Evolutionary conservation across 176 grass and related monocot species (phyloP).

Genomic region (Aegilops tauschii): DNA sequence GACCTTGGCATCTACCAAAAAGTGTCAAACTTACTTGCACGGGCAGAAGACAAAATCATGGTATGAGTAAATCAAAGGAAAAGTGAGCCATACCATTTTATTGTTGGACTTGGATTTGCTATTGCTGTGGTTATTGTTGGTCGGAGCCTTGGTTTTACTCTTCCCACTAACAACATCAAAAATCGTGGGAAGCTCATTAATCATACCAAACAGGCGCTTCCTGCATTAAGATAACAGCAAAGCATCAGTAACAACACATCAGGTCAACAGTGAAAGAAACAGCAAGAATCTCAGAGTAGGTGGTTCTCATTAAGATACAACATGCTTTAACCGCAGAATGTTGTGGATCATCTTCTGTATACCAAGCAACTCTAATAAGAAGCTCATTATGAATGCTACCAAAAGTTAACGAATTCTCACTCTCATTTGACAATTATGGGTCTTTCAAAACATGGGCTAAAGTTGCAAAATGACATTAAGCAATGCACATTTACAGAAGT

Average conservation of each 20-base stretch:
- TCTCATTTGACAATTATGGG: neutral
- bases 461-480: neutral
- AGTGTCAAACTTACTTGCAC: neutral
- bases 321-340: neutral
- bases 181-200: conserved; percentile 79
- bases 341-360: neutral
- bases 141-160: conserved; percentile 54
- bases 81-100: conserved; percentile 60
- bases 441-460: neutral
- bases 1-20: neutral
- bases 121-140: conserved; percentile 56
- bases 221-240: conserved; percentile 37
- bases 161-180: conserved; percentile 85
- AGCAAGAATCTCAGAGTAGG: neutral
- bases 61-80: neutral
- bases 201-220: conserved; percentile 91
- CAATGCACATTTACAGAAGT: neutral
- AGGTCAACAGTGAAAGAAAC: neutral
- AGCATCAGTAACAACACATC: neutral
- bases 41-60: neutral
- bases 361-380: neutral
- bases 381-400: neutral
- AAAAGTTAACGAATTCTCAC: neutral
- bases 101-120: conserved; percentile 77
- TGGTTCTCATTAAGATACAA: conserved; percentile 3